Percentiles rank a stretch among this genome's conserved stretches.
phyloP scores from a whole-genome alignment of 1,284 basidiomycete genomes.

The Leccinum glutinopallens region DNA sequence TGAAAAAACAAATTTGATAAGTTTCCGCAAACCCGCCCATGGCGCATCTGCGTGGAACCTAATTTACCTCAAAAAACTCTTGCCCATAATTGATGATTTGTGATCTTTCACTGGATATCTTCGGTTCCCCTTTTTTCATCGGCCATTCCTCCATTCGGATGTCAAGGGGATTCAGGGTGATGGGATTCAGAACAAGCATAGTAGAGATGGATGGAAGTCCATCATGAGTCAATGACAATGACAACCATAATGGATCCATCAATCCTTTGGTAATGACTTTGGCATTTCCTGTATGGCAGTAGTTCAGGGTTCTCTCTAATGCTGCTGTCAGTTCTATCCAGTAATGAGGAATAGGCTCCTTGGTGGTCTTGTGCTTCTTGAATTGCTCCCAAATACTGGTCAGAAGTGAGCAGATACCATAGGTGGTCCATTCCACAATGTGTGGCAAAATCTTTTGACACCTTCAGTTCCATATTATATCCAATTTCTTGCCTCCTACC shows the following conservation, averaged over 20 bases:
- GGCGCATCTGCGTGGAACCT: too few species aligned
- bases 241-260: constrained; percentile 16
- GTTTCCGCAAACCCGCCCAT: too few species aligned
- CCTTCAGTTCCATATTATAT: too few species aligned
- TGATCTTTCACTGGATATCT: background rate
- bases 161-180: background rate
- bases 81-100: too few species aligned
- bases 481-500: background rate
- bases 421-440: constrained; percentile 10
- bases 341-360: background rate
- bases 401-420: background rate
- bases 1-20: background rate
- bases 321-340: constrained; percentile 5
- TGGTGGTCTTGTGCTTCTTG: background rate
- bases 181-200: background rate
- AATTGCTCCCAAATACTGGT: constrained; percentile 3
- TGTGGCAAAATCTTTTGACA: background rate
- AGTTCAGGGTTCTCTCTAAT: constrained; percentile 12
- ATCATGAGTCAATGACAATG: constrained; percentile 1
- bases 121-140: background rate
- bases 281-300: constrained; percentile 7
- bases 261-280: constrained; percentile 8
- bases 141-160: background rate
- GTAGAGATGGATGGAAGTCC: constrained; percentile 1
- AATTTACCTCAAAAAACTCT: too few species aligned